Conservation (phyloP, 305 asterid species). For the Fraxinus latifolia region DNA sequence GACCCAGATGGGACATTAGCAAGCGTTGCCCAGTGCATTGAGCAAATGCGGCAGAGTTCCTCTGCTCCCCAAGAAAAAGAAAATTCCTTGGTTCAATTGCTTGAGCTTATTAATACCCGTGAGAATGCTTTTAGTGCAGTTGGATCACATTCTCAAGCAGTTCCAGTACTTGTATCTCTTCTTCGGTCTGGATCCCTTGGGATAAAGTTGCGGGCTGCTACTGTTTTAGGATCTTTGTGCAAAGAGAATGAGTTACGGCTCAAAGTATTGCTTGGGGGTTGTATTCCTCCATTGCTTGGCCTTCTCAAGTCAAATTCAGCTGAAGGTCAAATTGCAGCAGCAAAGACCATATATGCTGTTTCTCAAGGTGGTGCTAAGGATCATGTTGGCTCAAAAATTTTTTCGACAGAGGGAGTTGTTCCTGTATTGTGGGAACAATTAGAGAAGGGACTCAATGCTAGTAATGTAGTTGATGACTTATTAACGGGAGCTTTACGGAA, state of each 20-base stretch:
- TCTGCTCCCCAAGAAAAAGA: slow-evolving; percentile 87
- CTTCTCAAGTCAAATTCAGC: slow-evolving; percentile 92
- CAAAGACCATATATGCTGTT: slow-evolving; percentile 91
- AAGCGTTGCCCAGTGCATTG: slow-evolving; percentile 96
- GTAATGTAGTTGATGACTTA: slow-evolving; percentile 74
- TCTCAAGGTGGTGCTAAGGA: slow-evolving; percentile 97
- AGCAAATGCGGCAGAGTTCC: slow-evolving; percentile 88
- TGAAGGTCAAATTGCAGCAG: slow-evolving; percentile 93
- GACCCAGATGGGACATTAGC: slow-evolving; percentile 98
- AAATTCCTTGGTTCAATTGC: slow-evolving; percentile 68
- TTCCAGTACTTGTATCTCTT: slow-evolving; percentile 96
- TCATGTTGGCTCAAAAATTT: slow-evolving; percentile 94
- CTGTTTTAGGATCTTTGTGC: slow-evolving; percentile 89
- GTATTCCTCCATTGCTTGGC: slow-evolving; percentile 97
- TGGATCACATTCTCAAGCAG: slow-evolving; percentile 99
- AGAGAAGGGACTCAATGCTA: slow-evolving; percentile 85
- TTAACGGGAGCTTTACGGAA: slow-evolving; percentile 85
- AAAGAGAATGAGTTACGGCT: slow-evolving; percentile 91
- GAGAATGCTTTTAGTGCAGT: slow-evolving; percentile 94
- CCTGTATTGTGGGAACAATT: slow-evolving; percentile 93
- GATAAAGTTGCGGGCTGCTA: slow-evolving; percentile 89
- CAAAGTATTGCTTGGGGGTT: slow-evolving; percentile 95
- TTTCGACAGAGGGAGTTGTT: slow-evolving; percentile 98
- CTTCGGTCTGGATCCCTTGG: slow-evolving; percentile 83
- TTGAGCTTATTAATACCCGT: slow-evolving; percentile 76